phyloP scores from a whole-genome alignment of 176 grass and related monocot species.

The Lolium multiflorum region DNA sequence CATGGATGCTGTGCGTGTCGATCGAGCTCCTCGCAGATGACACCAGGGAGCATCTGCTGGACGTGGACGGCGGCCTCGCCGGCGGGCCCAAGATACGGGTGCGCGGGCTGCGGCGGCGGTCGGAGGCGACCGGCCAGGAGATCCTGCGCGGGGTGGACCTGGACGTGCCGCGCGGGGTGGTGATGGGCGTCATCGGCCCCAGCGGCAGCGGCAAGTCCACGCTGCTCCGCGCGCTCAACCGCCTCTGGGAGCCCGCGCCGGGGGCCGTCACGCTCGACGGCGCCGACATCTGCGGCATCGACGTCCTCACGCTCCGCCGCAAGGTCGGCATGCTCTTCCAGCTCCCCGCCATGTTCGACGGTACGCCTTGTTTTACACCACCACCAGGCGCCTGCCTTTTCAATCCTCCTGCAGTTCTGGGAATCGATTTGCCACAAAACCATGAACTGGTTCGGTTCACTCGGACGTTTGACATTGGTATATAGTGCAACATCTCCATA shows the following conservation, averaged over 20 bases:
- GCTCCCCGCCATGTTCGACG: constrained; percentile 91
- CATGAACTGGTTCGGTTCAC: background rate
- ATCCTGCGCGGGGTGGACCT: constrained; percentile 72
- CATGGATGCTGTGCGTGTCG: background rate
- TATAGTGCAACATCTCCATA: background rate
- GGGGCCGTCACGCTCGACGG: constrained; percentile 81
- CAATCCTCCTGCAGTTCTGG: background rate
- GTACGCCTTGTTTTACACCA: constrained; percentile 11
- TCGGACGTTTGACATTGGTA: background rate
- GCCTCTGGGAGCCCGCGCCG: constrained; percentile 81
- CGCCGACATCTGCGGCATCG: constrained; percentile 72
- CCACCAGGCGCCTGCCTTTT: background rate
- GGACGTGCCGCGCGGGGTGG: constrained; percentile 70
- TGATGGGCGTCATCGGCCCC: constrained; percentile 89
- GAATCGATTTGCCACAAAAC: background rate
- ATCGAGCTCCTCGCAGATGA: constrained; percentile 42
- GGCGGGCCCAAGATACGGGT: constrained; percentile 65
- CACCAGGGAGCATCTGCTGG: constrained; percentile 67
- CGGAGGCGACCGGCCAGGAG: constrained; percentile 63
- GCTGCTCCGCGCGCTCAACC: constrained; percentile 89
- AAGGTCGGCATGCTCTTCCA: constrained; percentile 99
- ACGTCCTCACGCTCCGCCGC: constrained; percentile 82
- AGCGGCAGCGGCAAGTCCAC: constrained; percentile 99
- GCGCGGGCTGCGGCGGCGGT: constrained; percentile 53
- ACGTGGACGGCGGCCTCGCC: constrained; percentile 32